Evolutionary conservation across 2,329 filamentous ascomycete species (phyloP), one percentile per base, ranked within the genome.

Genomic region (Ophidiomyces ophidiicola): DNA sequence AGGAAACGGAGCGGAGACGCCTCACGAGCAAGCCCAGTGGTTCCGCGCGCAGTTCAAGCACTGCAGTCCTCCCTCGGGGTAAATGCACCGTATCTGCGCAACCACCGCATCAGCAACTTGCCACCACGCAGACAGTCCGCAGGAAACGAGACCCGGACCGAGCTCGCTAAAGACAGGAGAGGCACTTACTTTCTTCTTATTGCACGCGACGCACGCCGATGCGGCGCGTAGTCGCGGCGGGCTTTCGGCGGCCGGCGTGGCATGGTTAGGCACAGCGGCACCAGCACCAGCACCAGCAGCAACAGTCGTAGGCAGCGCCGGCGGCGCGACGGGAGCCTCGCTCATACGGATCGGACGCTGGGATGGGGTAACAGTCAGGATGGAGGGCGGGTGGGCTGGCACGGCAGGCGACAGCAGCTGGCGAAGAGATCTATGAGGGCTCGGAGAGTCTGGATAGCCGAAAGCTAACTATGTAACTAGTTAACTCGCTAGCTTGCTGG

Each of bases 161-260:
- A 33, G 17, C 6, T 20, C 12, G 25, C 11, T n/a, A 8, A n/a
- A 24, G 32, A 30, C 12, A 42, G 32, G 15, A 25, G 17, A 10
- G 15, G 6, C 11, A 6, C 24, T 14, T 25, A 45, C 45, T 48
- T 56, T 56, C 34, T 55, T 56, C 41, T 51, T 53, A 42, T 56
- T 56, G 29, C 53, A 55, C 11, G 50, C 51, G 11, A 53, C 45
- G 42, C 53, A 56, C 6, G 53, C 53, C 12, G 46, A 50, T n/a
- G 52, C 47, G 32, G 53, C 53, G 11, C 53, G 47, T 5, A 55
- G 37, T 41, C 48, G 50, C 6, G 50, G 49, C n/a, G 50, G 52
- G 23, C 45, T 51, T 29, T 45, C 44, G 32, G 15, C 41, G 21
- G 39, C 33, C 34, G 30, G 7, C 14, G 30, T 24, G 6, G 36